Percentiles rank a stretch among this genome's conserved stretches.
Evolutionary conservation across 371 early-diverging fungal genomes (phyloP).

Genomic region (Haplosporangium sp.): DNA sequence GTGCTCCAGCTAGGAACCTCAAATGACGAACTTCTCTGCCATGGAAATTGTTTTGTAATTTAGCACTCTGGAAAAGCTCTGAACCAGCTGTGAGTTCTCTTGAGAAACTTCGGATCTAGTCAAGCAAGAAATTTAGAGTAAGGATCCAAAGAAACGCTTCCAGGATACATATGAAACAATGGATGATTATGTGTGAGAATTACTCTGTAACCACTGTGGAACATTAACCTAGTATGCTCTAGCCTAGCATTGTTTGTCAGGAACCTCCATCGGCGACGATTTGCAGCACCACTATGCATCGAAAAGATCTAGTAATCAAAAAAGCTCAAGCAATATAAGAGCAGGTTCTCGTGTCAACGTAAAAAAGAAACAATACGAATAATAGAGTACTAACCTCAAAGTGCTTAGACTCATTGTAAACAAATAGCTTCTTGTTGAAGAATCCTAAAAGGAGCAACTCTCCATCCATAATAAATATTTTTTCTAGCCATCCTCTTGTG

Average conservation of each 20-base stretch:
- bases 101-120: conserved; percentile 62
- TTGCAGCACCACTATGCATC: conserved; percentile 70
- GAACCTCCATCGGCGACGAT: conserved; percentile 70
- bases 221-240: conserved; percentile 63
- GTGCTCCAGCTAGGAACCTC: conserved; percentile 37
- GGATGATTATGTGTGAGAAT: not conserved
- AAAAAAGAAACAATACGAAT: no score
- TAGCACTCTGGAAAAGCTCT: conserved; percentile 63
- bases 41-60: conserved; percentile 67
- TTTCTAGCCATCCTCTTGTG: conserved; percentile 82
- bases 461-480: conserved; percentile 65
- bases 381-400: conserved; percentile 59
- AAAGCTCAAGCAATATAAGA: not conserved
- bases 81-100: conserved; percentile 58
- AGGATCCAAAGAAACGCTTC: not conserved
- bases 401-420: conserved; percentile 77
- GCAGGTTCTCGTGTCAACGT: not conserved
- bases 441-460: conserved; percentile 75
- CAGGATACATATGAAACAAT: no score
- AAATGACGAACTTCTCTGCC: conserved; percentile 71
- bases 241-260: conserved; percentile 61
- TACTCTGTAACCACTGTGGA: conserved; percentile 65
- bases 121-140: not conserved
- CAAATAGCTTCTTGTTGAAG: conserved; percentile 77
- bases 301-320: conserved; percentile 59